Evolutionary conservation across 805 yeast species (phyloP), one percentile per base, ranked within the genome.

Genomic region (Candida taoyuanica): DNA sequence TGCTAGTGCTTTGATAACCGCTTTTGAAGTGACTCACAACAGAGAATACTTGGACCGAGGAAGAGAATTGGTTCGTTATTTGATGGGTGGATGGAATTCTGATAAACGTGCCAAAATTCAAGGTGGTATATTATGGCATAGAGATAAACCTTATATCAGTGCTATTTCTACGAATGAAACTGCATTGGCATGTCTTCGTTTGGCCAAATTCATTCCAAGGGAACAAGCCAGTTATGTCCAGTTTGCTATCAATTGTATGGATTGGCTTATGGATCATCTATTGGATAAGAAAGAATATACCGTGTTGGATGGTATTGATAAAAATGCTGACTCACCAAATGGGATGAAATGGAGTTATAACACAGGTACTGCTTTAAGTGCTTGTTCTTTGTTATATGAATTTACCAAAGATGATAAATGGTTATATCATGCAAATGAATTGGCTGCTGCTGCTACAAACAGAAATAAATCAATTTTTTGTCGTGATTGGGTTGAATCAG

Each of bases 61-160:
- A 7, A 64, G 75, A 34, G 82, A 76, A 46, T 63, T 78, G 48
- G 78, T 73, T 39, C 57, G 76, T 29, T 80, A 80, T 48, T 57
- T 81, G 44, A 74, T 78, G 75, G 77, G 80, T 9, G 87, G 87
- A 16, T 71, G 79, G 73, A 70, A 74, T 49, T 36, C 33, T 13
- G 58, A 53, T 33, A 33, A 36, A 8, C 26, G 40, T 15, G 51
- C 54, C 3, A 48, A 44, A 27, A 33, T 44, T 15, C 37, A 68
- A 36, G 85, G 86, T 24, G 89, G 87, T 11, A 70, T 80, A 46
- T 59, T 69, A 44, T 81, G 89, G 88, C 86, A 81, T 52, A 62
- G 78, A 11, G 63, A 66, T 31, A 76, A 77, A 59, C 58, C 68
- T 20, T 81, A 80, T 45, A 65, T 79, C 50, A 74, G 78, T 50